These are phyloP conservation scores for Zizania palustris DNA, from an alignment of 202 grass and related monocot species.

Conservation along the genomic window DNA sequence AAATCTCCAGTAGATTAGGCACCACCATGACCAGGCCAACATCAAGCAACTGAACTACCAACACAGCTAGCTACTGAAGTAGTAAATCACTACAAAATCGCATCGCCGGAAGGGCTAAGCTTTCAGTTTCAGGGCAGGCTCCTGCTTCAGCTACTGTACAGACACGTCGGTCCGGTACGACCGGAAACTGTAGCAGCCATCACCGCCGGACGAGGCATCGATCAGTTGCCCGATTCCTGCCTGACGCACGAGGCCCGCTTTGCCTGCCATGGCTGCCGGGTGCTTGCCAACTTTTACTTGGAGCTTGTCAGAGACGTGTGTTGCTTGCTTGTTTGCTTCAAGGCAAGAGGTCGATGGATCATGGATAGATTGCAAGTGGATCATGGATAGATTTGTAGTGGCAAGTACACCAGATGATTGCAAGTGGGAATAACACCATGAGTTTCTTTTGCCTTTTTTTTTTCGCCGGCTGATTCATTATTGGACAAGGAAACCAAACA, in stretches of 20 bases:
- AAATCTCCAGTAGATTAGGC: not conserved
- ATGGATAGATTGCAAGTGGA: too few relatives aligned
- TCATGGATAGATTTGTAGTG: not conserved
- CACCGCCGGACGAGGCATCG: constrained; percentile 6
- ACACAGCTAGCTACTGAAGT: not conserved
- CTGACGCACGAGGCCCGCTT: not conserved
- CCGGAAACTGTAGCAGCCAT: constrained; percentile 43
- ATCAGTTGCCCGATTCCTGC: constrained; percentile 4
- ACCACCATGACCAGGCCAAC: not conserved
- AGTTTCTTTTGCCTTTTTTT: not conserved
- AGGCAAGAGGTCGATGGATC: not conserved
- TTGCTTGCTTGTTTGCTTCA: too few relatives aligned
- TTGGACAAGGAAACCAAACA: not conserved
- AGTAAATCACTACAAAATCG: not conserved
- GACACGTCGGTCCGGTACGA: constrained; percentile 44
- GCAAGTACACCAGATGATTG: constrained; percentile 36
- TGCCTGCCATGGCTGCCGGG: constrained; percentile 20
- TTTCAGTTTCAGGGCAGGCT: too few relatives aligned
- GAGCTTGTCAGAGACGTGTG: constrained; percentile 1
- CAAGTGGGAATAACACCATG: constrained; percentile 3
- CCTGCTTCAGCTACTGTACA: too few relatives aligned
- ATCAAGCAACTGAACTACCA: not conserved
- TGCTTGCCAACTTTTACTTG: constrained; percentile 13
- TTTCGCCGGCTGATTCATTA: not conserved
- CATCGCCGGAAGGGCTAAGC: too few relatives aligned